phyloP scores from a whole-genome alignment of 2,329 filamentous ascomycete genomes.

The Aspergillus sp. region DNA sequence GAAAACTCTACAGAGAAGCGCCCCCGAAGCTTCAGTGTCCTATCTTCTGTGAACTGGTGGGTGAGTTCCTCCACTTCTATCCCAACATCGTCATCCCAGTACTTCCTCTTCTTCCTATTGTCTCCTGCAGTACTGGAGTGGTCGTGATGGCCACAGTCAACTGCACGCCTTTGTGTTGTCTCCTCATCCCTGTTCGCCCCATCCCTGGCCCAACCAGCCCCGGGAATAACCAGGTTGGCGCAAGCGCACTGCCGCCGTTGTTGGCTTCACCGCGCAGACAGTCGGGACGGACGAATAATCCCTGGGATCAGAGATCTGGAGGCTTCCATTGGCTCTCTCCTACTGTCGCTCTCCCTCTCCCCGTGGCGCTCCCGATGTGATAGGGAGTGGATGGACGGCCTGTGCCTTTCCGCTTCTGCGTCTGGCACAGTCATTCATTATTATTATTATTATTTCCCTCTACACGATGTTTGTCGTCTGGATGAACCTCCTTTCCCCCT shows the following conservation, averaged over 20 bases:
- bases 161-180: background rate
- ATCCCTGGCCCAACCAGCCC: background rate
- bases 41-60: too few species aligned
- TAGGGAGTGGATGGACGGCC: constrained; percentile 20
- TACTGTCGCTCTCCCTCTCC: constrained; percentile 20
- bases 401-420: constrained; percentile 32
- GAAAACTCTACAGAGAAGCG: too few species aligned
- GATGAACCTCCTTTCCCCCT: constrained; percentile 10
- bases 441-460: too few species aligned
- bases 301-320: constrained; percentile 14
- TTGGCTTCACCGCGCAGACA: constrained; percentile 9
- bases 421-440: constrained; percentile 5
- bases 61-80: too few species aligned
- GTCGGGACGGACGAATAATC: constrained; percentile 4
- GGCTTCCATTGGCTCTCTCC: constrained; percentile 19
- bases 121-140: too few species aligned
- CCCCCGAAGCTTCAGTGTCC: too few species aligned
- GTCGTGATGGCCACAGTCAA: background rate
- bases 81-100: too few species aligned
- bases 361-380: constrained; percentile 28
- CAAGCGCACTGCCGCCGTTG: constrained; percentile 9
- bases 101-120: too few species aligned
- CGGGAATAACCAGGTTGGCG: constrained; percentile 3
- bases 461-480: constrained; percentile 4
- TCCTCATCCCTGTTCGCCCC: background rate